Base-by-base conservation (phyloP, 2,329 filamentous ascomycete genomes). In the Phialocephala sp. region DNA sequence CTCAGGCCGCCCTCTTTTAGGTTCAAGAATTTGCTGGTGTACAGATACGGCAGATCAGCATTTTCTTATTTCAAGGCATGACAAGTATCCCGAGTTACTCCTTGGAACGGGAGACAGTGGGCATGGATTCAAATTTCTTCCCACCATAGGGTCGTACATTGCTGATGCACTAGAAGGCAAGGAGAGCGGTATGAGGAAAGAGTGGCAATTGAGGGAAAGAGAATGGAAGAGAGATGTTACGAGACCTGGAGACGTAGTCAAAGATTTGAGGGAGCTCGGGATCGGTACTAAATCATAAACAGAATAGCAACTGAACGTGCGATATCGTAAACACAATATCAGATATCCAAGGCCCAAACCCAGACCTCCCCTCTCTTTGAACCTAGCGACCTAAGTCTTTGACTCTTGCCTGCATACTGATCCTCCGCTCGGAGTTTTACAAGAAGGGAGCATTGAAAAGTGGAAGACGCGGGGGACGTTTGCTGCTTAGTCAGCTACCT, bases 21-120 rank as follows among this genome's bases (percentile, higher is more conserved):
- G 80, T 45, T 79, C 81, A 68, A 80, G 77, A 22, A 73, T 85
- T 45, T 85, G 83, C 68, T 85, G 83, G 83, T 84, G 84, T 71
- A 81, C 82, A 1, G 83, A 85, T 69, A 84, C 81, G 0, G 76
- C 74, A 37, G 82, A 85, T 50, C 50, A 55, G 54, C 58, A 65
- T 27, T 65, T 50, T 12, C 27, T 65, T 8, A 61, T 65, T 8
- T 57, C 47, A 12, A 39, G 58, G 36, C 58, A 61, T 62, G 36
- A 56, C 35, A 52, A 60, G 39, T 63, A 63, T n/a, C 57, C 60
- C 2, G 65, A 60, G 35, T 35, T 83, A 0, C 82, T 83, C 60
- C 37, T 83, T 1, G 81, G 79, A 0, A 81, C 79, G 0, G 81
- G 80, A 1, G 80, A 79, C 0, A 78, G 78, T 24, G 79, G 80